Percentiles rank a stretch among this genome's conserved stretches.
phyloP scores from a whole-genome alignment of 306 rosid genomes.

The Leucaena leucocephala region DNA sequence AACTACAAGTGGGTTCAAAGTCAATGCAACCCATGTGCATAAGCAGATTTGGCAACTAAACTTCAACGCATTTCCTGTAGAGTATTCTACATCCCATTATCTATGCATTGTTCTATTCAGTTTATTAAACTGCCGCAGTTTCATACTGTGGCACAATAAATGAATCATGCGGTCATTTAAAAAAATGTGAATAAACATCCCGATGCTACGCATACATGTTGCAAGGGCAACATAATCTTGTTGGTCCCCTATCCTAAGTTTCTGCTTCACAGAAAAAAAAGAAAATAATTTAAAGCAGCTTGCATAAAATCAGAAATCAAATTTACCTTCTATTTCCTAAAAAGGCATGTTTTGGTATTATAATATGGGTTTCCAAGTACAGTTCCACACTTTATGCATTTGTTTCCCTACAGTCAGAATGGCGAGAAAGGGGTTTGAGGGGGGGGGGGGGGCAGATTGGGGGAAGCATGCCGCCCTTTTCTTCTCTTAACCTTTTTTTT shows the following conservation, averaged over 20 bases:
- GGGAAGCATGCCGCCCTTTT: not conserved
- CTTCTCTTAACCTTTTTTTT: not conserved
- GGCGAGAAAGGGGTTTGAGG: not conserved
- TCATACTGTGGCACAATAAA: not conserved
- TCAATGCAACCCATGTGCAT: conserved; percentile 11
- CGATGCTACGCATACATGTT: not conserved
- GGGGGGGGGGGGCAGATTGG: not conserved
- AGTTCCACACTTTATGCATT: conserved; percentile 5
- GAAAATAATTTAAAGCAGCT: not conserved
- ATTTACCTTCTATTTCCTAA: not conserved
- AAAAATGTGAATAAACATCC: not conserved
- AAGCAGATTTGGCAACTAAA: conserved; percentile 20
- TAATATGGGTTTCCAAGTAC: not conserved
- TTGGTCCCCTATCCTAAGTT: not conserved
- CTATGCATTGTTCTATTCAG: not conserved
- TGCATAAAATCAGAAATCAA: not conserved
- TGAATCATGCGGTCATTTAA: not conserved
- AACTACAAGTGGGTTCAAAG: conserved; percentile 13
- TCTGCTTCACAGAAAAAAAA: not conserved
- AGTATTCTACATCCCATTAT: not conserved
- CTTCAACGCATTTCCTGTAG: not conserved
- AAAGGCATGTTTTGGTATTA: not conserved
- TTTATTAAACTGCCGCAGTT: conserved; percentile 5
- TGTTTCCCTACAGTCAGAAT: conserved; percentile 14
- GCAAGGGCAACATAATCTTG: not conserved